Conservation (phyloP, 2,329 filamentous ascomycete species). For the Fusarium beomiforme region DNA sequence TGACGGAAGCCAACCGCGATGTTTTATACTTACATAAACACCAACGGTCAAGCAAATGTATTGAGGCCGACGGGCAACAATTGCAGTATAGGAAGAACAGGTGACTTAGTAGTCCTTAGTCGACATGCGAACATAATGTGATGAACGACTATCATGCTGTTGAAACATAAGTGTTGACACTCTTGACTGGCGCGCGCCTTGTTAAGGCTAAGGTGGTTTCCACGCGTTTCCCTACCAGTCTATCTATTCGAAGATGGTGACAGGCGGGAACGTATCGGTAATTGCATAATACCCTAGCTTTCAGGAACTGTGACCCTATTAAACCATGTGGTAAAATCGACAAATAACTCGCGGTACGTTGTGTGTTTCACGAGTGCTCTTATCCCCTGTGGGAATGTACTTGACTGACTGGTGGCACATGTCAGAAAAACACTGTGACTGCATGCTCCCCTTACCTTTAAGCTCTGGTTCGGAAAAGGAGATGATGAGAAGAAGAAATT, state of each 20-base stretch:
- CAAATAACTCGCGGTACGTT: too few relatives aligned
- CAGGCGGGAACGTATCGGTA: background rate
- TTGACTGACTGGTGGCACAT: constrained; percentile 17
- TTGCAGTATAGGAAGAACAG: constrained; percentile 7
- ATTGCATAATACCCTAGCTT: background rate
- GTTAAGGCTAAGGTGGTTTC: background rate
- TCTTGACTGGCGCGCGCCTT: background rate
- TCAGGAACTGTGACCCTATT: background rate
- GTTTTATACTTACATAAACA: constrained; percentile 11
- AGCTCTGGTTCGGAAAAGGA: background rate
- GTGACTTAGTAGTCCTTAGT: constrained; percentile 11
- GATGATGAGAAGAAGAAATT: constrained; percentile 4
- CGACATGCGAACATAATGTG: constrained; percentile 4
- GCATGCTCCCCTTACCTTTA: background rate
- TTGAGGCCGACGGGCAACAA: background rate
- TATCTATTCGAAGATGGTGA: background rate
- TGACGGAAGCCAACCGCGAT: constrained; percentile 20
- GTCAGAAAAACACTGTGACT: constrained; percentile 13
- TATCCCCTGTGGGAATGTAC: background rate
- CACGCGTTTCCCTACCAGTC: background rate
- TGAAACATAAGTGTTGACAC: background rate
- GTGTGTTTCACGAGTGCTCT: too few relatives aligned
- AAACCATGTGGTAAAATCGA: background rate
- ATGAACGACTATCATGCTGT: background rate
- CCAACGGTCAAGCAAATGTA: constrained; percentile 5